Evolutionary conservation across 768 basidiomycete genomes (phyloP).

Genomic region (Lactarius sp.): DNA sequence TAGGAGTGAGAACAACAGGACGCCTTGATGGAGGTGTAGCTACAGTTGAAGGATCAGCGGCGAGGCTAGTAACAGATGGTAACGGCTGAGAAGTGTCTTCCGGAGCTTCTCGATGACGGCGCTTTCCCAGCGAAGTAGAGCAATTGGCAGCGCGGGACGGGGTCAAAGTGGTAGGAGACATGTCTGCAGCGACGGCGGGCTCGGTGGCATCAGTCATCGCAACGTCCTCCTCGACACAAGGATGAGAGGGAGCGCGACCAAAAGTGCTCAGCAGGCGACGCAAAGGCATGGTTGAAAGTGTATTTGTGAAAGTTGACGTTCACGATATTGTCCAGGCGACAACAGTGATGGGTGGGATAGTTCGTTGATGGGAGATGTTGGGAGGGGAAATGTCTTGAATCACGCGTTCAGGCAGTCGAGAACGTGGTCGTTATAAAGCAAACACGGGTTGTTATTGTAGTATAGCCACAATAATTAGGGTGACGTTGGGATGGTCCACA

Average conservation of each 20-base stretch:
- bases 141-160: neutral
- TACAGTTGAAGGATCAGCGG: neutral
- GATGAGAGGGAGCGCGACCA: neutral
- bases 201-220: constrained; percentile 4
- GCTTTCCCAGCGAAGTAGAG: constrained; percentile 5
- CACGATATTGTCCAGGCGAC: neutral
- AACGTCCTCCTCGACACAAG: neutral
- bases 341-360: neutral
- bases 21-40: neutral
- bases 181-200: neutral
- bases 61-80: neutral
- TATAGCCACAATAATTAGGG: neutral
- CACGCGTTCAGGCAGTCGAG: neutral
- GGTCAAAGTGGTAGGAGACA: neutral
- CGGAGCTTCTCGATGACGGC: neutral
- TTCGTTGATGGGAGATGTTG: neutral
- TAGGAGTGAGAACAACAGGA: neutral
- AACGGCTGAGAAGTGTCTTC: neutral
- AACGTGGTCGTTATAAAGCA: constrained; percentile 6
- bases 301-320: neutral
- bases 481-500: neutral
- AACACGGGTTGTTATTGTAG: constrained; percentile 5
- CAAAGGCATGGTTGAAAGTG: constrained; percentile 1
- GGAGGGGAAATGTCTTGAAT: neutral
- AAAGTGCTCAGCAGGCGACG: constrained; percentile 11